A percentile compares a stretch with the other conserved stretches of the same genome.
Evolutionary conservation across 1,284 basidiomycete species (phyloP).

Genomic region (Cystobasidium sp.): DNA sequence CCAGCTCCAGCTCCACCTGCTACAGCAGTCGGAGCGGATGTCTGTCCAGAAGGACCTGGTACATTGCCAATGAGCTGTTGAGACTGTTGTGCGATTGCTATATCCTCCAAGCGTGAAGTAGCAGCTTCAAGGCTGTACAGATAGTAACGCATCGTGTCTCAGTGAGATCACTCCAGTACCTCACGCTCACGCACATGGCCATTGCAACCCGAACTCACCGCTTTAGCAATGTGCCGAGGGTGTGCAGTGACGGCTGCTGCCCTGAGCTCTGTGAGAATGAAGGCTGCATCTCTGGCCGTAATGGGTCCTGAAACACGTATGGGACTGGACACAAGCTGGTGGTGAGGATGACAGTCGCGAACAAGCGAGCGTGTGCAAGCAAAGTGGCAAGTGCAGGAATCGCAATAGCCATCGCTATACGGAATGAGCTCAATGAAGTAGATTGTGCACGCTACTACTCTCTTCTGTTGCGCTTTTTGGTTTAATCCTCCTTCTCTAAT

Average conservation of each 20-base stretch:
- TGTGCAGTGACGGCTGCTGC: slow-evolving; percentile 36
- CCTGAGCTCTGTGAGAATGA: slow-evolving; percentile 7
- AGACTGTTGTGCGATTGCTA: slow-evolving; percentile 64
- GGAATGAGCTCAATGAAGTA: too few species aligned
- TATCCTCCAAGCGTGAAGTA: slow-evolving; percentile 90
- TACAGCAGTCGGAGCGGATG: slow-evolving; percentile 55
- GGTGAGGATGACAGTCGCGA: neutral
- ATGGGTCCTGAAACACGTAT: neutral
- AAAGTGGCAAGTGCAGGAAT: neutral
- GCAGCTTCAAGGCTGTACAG: slow-evolving; percentile 78
- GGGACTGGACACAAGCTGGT: too few species aligned
- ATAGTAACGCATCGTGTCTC: neutral
- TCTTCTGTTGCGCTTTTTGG: slow-evolving; percentile 1
- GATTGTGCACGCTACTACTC: neutral
- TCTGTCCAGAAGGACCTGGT: slow-evolving; percentile 54
- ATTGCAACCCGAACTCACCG: slow-evolving; percentile 20
- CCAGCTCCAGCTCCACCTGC: slow-evolving; percentile 58
- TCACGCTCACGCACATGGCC: neutral
- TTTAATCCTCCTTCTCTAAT: neutral
- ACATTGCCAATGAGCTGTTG: slow-evolving; percentile 46
- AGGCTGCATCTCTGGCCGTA: neutral
- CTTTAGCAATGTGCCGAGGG: slow-evolving; percentile 44
- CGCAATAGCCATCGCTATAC: neutral
- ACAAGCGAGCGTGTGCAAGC: neutral
- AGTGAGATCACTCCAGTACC: slow-evolving; percentile 6